Conservation (phyloP, 805 yeast genomes). For the Saturnispora quitensis region DNA sequence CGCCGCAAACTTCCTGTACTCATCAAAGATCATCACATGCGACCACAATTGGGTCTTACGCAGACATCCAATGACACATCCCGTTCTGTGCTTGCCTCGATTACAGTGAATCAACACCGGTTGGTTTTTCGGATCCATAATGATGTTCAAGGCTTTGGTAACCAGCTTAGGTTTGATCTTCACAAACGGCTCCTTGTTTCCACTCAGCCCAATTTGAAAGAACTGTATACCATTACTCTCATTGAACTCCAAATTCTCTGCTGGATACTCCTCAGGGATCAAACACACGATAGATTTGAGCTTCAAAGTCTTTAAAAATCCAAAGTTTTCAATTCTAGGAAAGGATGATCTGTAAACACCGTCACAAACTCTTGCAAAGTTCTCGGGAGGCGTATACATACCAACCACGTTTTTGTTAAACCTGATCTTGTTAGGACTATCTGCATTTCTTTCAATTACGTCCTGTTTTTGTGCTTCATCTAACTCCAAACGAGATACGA, state of each 20-base stretch:
- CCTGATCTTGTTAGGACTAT: conserved; percentile 6
- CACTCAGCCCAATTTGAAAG: conserved; percentile 87
- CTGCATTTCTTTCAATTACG: background rate
- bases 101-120: conserved; percentile 93
- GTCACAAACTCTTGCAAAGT: conserved; percentile 76
- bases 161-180: conserved; percentile 57
- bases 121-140: conserved; percentile 77
- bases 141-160: conserved; percentile 72
- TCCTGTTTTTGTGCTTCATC: background rate
- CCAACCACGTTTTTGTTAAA: conserved; percentile 8
- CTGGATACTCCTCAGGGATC: conserved; percentile 88
- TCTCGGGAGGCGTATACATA: conserved; percentile 66
- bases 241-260: conserved; percentile 59
- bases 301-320: conserved; percentile 50
- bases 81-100: conserved; percentile 94
- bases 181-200: conserved; percentile 92
- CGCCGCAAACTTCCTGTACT: conserved; percentile 85
- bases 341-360: conserved; percentile 80
- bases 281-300: conserved; percentile 73
- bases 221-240: conserved; percentile 51
- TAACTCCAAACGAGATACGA: conserved; percentile 1
- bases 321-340: conserved; percentile 78
- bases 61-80: conserved; percentile 90
- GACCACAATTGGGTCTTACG: conserved; percentile 89
- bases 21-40: conserved; percentile 88